Evolutionary conservation across 2,329 filamentous ascomycete genomes (phyloP).

Genomic region (Ophiocordyceps camponoti-rufipedis): DNA sequence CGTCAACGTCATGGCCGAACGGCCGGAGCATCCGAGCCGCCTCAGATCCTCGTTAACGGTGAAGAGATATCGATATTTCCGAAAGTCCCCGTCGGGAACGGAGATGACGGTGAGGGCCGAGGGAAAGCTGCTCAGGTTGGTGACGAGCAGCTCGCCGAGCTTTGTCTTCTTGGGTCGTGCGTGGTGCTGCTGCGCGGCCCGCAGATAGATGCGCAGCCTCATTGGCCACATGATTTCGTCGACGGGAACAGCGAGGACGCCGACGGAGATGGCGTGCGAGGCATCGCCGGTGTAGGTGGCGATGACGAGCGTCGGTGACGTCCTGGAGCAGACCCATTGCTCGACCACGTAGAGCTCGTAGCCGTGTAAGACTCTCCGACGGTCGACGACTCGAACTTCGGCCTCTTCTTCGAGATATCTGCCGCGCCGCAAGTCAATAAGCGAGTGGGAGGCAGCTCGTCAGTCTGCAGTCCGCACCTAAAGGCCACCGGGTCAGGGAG

Average conservation of each 20-base stretch:
- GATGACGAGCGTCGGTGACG: constrained; percentile 79
- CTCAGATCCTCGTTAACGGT: constrained; percentile 93
- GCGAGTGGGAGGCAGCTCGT: too few species aligned
- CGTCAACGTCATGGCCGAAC: constrained; percentile 66
- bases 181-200: constrained; percentile 69
- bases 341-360: constrained; percentile 93
- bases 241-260: constrained; percentile 63
- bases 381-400: constrained; percentile 55
- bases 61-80: constrained; percentile 63
- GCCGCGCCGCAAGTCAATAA: too few species aligned
- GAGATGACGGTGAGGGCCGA: constrained; percentile 83
- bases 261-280: constrained; percentile 58
- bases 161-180: constrained; percentile 67
- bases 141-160: constrained; percentile 78
- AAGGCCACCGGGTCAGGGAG: constrained; percentile 41
- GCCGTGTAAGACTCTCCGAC: constrained; percentile 50
- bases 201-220: constrained; percentile 66
- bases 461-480: constrained; percentile 17
- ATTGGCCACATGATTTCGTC: constrained; percentile 69
- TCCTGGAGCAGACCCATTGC: constrained; percentile 90
- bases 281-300: constrained; percentile 83
- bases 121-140: constrained; percentile 81
- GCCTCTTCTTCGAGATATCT: constrained; percentile 76
- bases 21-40: constrained; percentile 75
- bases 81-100: constrained; percentile 72